Evolutionary conservation across 768 basidiomycete species (phyloP).

Genomic region (Suillus tomentosus): DNA sequence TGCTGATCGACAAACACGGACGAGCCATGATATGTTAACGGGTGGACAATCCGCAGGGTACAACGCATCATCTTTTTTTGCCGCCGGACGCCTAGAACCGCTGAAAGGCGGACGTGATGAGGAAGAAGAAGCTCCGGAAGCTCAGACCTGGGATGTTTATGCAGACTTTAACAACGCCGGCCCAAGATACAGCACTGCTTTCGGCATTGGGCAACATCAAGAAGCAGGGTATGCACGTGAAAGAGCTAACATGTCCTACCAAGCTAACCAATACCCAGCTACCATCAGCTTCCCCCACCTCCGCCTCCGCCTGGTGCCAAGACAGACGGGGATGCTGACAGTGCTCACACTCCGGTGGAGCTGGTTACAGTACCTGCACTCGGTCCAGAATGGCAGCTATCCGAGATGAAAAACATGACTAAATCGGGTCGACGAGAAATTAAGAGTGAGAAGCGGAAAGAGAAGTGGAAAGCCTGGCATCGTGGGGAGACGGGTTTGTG

Average conservation of each 20-base stretch:
- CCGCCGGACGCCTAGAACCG: slow-evolving; percentile 71
- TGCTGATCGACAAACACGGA: slow-evolving; percentile 37
- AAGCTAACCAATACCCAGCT: slow-evolving; percentile 33
- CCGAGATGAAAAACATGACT: slow-evolving; percentile 78
- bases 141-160: slow-evolving; percentile 73
- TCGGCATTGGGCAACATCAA: slow-evolving; percentile 43
- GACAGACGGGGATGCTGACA: slow-evolving; percentile 39
- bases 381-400: slow-evolving; percentile 85
- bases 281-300: slow-evolving; percentile 43
- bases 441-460: slow-evolving; percentile 50
- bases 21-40: slow-evolving; percentile 51
- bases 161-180: slow-evolving; percentile 90
- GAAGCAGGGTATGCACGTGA: slow-evolving; percentile 47
- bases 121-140: slow-evolving; percentile 47
- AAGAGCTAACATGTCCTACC: neutral
- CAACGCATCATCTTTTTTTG: slow-evolving; percentile 68
- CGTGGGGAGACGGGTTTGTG: slow-evolving; percentile 80
- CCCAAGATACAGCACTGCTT: slow-evolving; percentile 71
- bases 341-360: slow-evolving; percentile 60
- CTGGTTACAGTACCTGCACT: slow-evolving; percentile 91
- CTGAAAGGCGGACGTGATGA: slow-evolving; percentile 79
- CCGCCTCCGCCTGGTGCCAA: slow-evolving; percentile 29
- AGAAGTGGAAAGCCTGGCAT: slow-evolving; percentile 75
- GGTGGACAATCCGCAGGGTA: slow-evolving; percentile 64
- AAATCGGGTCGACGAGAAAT: slow-evolving; percentile 68